A percentile compares a stretch with the other conserved stretches of the same genome.
phyloP scores from a whole-genome alignment of 2,329 filamentous ascomycete species.

The Curvularia sp. region DNA sequence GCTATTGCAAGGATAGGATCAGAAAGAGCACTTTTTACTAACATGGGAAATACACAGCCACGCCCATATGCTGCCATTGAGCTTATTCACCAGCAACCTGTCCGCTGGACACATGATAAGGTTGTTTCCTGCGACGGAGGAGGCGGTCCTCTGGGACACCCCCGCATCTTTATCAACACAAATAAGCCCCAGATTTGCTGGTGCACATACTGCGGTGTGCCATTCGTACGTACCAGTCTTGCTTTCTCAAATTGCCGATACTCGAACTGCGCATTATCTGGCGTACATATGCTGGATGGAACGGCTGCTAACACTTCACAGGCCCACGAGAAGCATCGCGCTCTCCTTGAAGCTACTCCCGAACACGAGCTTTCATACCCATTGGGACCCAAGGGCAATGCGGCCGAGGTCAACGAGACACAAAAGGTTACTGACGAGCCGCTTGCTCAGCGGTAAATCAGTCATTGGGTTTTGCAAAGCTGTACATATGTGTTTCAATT shows the following conservation, averaged over 20 bases:
- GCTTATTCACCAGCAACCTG: slow-evolving; percentile 93
- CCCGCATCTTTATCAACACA: slow-evolving; percentile 94
- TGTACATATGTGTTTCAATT: slow-evolving; percentile 41
- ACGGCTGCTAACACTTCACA: slow-evolving; percentile 50
- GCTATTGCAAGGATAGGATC: slow-evolving; percentile 1
- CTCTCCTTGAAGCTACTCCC: slow-evolving; percentile 82
- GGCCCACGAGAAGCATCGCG: slow-evolving; percentile 89
- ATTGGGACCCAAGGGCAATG: slow-evolving; percentile 66
- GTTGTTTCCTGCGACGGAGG: slow-evolving; percentile 90
- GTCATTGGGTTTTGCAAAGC: background rate
- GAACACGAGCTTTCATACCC: slow-evolving; percentile 82
- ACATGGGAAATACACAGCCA: slow-evolving; percentile 64
- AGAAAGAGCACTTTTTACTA: slow-evolving; percentile 27
- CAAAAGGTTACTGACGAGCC: slow-evolving; percentile 66
- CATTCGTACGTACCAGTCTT: slow-evolving; percentile 73
- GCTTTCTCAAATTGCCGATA: too few species aligned
- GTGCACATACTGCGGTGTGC: slow-evolving; percentile 92
- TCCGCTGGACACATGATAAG: slow-evolving; percentile 85
- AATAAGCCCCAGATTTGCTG: slow-evolving; percentile 93
- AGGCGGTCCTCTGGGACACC: slow-evolving; percentile 87
- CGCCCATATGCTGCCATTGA: slow-evolving; percentile 90
- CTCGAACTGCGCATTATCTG: background rate
- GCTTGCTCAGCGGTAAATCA: slow-evolving; percentile 63
- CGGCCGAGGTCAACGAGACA: slow-evolving; percentile 64
- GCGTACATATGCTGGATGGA: background rate